Percentiles rank a stretch among this genome's conserved stretches.
Conservation (phyloP, 352 stramenopile genomes). For the Phytophthora idaei region DNA sequence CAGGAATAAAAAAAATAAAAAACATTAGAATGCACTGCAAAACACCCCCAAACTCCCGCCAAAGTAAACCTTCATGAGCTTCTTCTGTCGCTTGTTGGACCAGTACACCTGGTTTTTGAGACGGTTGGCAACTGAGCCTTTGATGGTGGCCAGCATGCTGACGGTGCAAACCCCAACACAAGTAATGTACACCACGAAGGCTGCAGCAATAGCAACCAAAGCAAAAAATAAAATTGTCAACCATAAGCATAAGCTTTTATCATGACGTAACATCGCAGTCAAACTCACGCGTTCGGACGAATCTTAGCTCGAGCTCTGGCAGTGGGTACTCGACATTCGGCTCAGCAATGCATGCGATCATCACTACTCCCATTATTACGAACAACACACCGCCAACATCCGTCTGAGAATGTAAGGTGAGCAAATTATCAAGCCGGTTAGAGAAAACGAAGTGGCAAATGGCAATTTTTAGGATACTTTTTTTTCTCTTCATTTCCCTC, state of each 20-base stretch:
- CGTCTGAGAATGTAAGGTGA: slow-evolving; percentile 40
- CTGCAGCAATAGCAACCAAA: slow-evolving; percentile 27
- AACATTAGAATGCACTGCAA: not conserved
- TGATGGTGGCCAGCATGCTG: slow-evolving; percentile 90
- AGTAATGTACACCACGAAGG: slow-evolving; percentile 83
- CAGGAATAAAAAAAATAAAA: not conserved
- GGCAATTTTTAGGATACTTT: slow-evolving; percentile 1
- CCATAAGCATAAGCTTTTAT: not conserved
- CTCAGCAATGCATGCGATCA: slow-evolving; percentile 88
- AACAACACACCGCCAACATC: slow-evolving; percentile 86
- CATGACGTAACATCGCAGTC: not conserved
- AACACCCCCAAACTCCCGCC: not conserved
- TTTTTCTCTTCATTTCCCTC: not conserved
- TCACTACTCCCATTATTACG: slow-evolving; percentile 87
- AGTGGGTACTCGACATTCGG: slow-evolving; percentile 88
- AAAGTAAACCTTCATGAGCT: slow-evolving; percentile 66
- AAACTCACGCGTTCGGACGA: slow-evolving; percentile 65
- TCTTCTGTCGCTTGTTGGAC: slow-evolving; percentile 82
- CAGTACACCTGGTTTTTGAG: slow-evolving; percentile 88
- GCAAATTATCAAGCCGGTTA: slow-evolving; percentile 8
- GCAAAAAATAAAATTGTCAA: slow-evolving; percentile 2
- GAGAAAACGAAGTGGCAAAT: slow-evolving; percentile 8
- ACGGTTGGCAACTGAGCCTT: slow-evolving; percentile 82
- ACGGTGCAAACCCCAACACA: slow-evolving; percentile 73
- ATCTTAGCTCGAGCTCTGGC: slow-evolving; percentile 82